Percentiles rank a stretch among this genome's conserved stretches.
phyloP scores from a whole-genome alignment of 495 filamentous ascomycete genomes.

The Penicillium robsamsonii region DNA sequence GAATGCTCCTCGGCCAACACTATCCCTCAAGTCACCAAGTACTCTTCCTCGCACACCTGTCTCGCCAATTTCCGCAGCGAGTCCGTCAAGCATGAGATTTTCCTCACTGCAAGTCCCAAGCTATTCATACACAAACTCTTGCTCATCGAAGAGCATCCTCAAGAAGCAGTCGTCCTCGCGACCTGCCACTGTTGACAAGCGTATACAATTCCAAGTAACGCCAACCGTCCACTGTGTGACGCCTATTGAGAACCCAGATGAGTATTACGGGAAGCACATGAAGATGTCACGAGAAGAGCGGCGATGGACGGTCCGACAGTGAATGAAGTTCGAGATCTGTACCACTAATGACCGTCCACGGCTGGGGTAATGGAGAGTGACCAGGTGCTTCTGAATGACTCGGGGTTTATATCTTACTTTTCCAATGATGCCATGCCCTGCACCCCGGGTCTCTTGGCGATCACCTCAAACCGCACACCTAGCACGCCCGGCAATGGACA shows the following conservation, averaged over 20 bases:
- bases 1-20: slow-evolving; percentile 33
- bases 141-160: slow-evolving; percentile 52
- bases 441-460: neutral
- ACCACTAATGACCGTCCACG: slow-evolving; percentile 11
- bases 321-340: slow-evolving; percentile 10
- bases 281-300: slow-evolving; percentile 52
- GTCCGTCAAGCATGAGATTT: slow-evolving; percentile 44
- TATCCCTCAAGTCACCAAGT: slow-evolving; percentile 47
- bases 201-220: slow-evolving; percentile 46
- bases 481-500: neutral
- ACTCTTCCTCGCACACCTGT: slow-evolving; percentile 45
- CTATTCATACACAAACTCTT: slow-evolving; percentile 47
- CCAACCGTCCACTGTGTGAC: slow-evolving; percentile 53
- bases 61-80: slow-evolving; percentile 40
- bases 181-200: slow-evolving; percentile 32
- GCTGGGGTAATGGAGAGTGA: neutral
- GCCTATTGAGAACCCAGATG: slow-evolving; percentile 51
- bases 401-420: neutral
- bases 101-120: slow-evolving; percentile 41
- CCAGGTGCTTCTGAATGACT: neutral
- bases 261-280: slow-evolving; percentile 52
- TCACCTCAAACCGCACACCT: neutral
- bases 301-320: slow-evolving; percentile 45
- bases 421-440: neutral
- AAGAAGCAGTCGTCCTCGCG: slow-evolving; percentile 39